phyloP scores from a whole-genome alignment of 1,284 basidiomycete genomes.

The Cryptococcus floricola region DNA sequence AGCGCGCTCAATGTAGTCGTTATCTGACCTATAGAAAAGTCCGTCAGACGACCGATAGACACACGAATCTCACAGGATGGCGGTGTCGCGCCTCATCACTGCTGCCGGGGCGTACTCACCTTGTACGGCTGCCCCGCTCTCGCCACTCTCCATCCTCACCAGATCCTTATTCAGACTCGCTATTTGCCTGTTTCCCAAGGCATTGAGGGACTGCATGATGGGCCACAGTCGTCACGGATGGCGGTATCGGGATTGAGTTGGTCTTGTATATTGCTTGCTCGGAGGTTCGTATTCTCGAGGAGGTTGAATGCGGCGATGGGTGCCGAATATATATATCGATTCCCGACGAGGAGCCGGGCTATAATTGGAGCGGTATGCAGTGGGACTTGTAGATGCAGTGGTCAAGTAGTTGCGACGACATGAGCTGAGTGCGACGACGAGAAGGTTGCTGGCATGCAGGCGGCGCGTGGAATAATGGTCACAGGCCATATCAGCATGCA shows the following conservation, averaged over 20 bases:
- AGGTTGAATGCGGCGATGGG: background rate
- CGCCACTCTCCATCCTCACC: constrained; percentile 71
- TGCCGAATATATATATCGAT: too few relatives aligned
- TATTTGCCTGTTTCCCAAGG: constrained; percentile 84
- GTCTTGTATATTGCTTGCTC: background rate
- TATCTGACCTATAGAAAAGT: constrained; percentile 69
- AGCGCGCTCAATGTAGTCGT: constrained; percentile 88
- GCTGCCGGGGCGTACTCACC: constrained; percentile 56
- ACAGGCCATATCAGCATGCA: background rate
- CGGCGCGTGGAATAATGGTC: too few relatives aligned
- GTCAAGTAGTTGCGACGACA: too few relatives aligned
- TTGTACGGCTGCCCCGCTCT: constrained; percentile 71
- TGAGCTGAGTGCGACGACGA: too few relatives aligned
- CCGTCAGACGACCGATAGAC: background rate
- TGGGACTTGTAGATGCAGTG: too few relatives aligned
- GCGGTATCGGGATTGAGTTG: background rate
- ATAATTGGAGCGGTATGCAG: too few relatives aligned
- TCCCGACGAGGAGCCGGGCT: too few relatives aligned
- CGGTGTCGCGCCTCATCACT: background rate
- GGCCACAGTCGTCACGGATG: background rate
- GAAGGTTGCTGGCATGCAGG: too few relatives aligned
- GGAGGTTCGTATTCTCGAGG: background rate
- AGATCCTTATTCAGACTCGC: constrained; percentile 82
- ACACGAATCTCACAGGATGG: background rate
- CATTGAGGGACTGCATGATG: constrained; percentile 88